Conservation (phyloP, 495 filamentous ascomycete genomes). For the Podospora anserina region DNA sequence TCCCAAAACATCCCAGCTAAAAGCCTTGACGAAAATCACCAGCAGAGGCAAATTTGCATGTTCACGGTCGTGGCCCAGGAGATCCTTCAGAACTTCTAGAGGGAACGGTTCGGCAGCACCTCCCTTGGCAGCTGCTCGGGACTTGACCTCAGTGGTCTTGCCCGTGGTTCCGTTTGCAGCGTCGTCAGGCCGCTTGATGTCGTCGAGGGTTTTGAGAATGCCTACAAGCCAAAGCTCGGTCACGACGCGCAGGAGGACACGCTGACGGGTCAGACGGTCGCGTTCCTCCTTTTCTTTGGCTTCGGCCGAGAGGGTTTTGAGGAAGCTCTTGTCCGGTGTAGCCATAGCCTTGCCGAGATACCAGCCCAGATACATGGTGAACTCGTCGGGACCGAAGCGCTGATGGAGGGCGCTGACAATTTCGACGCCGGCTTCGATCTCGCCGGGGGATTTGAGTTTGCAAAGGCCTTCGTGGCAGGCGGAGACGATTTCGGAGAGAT, state of each 20-base stretch:
- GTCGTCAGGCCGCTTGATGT: slow-evolving; percentile 83
- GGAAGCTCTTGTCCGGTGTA: slow-evolving; percentile 80
- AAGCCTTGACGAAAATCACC: slow-evolving; percentile 92
- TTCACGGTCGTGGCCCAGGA: slow-evolving; percentile 88
- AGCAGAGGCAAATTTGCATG: slow-evolving; percentile 87
- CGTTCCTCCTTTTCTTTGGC: slow-evolving; percentile 93
- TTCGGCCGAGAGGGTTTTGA: slow-evolving; percentile 77
- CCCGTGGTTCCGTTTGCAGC: slow-evolving; percentile 55
- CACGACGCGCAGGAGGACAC: slow-evolving; percentile 79
- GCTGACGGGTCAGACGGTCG: slow-evolving; percentile 81
- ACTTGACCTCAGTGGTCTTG: slow-evolving; percentile 54
- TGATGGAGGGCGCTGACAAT: slow-evolving; percentile 93
- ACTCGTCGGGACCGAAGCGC: slow-evolving; percentile 86
- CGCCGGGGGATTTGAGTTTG: slow-evolving; percentile 82
- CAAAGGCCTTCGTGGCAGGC: slow-evolving; percentile 94
- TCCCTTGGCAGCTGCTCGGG: slow-evolving; percentile 50
- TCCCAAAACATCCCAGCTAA: slow-evolving; percentile 92
- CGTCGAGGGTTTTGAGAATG: slow-evolving; percentile 81
- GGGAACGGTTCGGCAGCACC: slow-evolving; percentile 80
- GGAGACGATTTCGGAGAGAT: slow-evolving; percentile 96
- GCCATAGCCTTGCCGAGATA: slow-evolving; percentile 86
- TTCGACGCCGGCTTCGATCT: slow-evolving; percentile 88
- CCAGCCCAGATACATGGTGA: slow-evolving; percentile 90
- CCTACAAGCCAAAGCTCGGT: slow-evolving; percentile 97
- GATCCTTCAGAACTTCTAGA: slow-evolving; percentile 91